Evolutionary conservation across 768 basidiomycete species (phyloP).

Genomic region (Naganishia friedmannii): DNA sequence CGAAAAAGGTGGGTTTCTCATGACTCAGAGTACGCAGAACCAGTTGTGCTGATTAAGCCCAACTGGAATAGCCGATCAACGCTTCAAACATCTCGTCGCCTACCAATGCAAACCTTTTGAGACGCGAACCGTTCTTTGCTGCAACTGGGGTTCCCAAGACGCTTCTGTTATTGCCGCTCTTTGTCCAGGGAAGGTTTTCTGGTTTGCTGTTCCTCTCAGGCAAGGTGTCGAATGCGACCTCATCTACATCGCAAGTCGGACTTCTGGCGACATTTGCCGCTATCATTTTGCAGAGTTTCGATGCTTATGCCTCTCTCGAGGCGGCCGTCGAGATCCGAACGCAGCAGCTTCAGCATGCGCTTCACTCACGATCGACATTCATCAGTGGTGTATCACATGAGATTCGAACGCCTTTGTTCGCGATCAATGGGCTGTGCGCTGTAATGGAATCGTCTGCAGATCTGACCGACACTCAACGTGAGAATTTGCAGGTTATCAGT

Average conservation of each 20-base stretch:
- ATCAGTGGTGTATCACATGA: conserved; percentile 41
- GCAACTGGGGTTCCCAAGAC: conserved; percentile 4
- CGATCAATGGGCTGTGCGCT: conserved; percentile 37
- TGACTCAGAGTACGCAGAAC: neutral
- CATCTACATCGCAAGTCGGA: conserved; percentile 19
- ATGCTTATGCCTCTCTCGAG: conserved; percentile 24
- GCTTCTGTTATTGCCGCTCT: conserved; percentile 7
- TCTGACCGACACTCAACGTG: conserved; percentile 37
- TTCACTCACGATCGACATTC: conserved; percentile 24
- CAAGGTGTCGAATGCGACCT: neutral
- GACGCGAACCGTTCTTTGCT: conserved; percentile 29
- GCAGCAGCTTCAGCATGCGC: conserved; percentile 27
- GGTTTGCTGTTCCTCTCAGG: conserved; percentile 27
- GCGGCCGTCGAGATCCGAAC: conserved; percentile 25
- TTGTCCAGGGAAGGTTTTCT: conserved; percentile 29
- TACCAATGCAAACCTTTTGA: conserved; percentile 2
- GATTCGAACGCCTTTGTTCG: conserved; percentile 44
- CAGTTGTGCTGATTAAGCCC: neutral
- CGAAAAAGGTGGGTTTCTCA: neutral
- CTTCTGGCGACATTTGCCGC: conserved; percentile 28
- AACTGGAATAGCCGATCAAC: neutral
- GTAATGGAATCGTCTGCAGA: conserved; percentile 43
- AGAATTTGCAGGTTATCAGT: conserved; percentile 41
- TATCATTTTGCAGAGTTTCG: conserved; percentile 21
- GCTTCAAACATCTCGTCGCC: neutral